A percentile compares a stretch with the other conserved stretches of the same genome.
phyloP scores from a whole-genome alignment of 106 monocot genomes.

The Xerophyta viscosa region DNA sequence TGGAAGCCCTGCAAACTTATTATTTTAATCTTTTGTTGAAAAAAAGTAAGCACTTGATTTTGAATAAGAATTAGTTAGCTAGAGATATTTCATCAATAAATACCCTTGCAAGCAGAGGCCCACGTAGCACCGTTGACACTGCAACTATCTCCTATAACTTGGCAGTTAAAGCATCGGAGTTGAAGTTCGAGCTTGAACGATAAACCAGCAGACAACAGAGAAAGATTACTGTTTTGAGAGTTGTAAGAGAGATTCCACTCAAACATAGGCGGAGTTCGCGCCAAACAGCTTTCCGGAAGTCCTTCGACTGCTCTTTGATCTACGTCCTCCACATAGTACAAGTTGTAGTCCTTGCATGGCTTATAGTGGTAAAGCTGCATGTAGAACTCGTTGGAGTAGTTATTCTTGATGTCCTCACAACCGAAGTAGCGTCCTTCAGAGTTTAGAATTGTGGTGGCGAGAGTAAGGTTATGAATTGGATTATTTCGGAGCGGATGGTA shows the following conservation, averaged over 20 bases:
- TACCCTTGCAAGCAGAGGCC: neutral
- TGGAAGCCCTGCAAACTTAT: no score
- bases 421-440: neutral
- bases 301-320: neutral
- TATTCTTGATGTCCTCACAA: neutral
- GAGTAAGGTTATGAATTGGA: neutral
- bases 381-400: neutral
- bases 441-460: neutral
- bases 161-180: neutral
- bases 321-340: slow-evolving; percentile 1
- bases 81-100: neutral
- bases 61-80: no score
- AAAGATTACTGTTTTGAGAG: neutral
- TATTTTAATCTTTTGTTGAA: no score
- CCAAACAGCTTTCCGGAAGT: neutral
- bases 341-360: neutral
- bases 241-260: slow-evolving; percentile 3
- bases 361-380: neutral
- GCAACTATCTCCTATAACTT: slow-evolving; percentile 2
- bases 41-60: neutral
- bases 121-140: neutral
- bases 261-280: neutral
- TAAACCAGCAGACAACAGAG: slow-evolving; percentile 7
- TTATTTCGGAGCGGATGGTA: neutral
- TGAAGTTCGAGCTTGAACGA: neutral